Conservation (phyloP, 2,329 filamentous ascomycete species). For the Calonectria pseudoturangicola region DNA sequence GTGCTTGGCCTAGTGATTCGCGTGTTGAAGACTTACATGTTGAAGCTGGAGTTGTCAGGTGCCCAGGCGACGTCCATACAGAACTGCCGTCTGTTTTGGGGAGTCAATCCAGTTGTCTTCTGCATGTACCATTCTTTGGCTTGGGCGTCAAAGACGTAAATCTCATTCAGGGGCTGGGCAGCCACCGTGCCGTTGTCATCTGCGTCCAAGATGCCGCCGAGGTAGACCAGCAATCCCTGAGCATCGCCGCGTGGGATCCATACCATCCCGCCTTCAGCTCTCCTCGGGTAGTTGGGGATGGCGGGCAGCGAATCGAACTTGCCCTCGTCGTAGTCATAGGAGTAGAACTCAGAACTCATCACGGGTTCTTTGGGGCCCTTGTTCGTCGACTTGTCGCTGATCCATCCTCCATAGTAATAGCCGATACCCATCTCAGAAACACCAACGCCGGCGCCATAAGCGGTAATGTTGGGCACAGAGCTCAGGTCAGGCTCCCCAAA, state of each 20-base stretch:
- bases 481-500: slow-evolving; percentile 58
- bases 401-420: slow-evolving; percentile 77
- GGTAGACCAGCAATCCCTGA: slow-evolving; percentile 73
- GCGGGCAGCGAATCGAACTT: slow-evolving; percentile 1
- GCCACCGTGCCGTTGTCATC: not conserved
- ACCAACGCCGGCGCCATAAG: slow-evolving; percentile 73
- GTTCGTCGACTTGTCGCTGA: slow-evolving; percentile 68
- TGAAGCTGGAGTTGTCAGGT: not conserved
- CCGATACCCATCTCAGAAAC: slow-evolving; percentile 71
- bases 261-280: slow-evolving; percentile 74
- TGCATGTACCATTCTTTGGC: not conserved
- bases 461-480: slow-evolving; percentile 51
- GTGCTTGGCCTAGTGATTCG: no score
- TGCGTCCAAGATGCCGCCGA: slow-evolving; percentile 70
- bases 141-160: slow-evolving; percentile 74
- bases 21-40: not conserved
- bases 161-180: slow-evolving; percentile 65
- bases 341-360: slow-evolving; percentile 26
- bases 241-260: slow-evolving; percentile 75
- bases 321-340: slow-evolving; percentile 15
- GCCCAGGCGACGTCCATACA: slow-evolving; percentile 13
- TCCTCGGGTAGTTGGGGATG: slow-evolving; percentile 53
- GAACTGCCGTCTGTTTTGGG: slow-evolving; percentile 5
- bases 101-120: not conserved
- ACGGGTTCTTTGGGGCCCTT: slow-evolving; percentile 16